Evolutionary conservation across 1,139 yeast genomes (phyloP).

Genomic region (Suhomyces ambrosiae): DNA sequence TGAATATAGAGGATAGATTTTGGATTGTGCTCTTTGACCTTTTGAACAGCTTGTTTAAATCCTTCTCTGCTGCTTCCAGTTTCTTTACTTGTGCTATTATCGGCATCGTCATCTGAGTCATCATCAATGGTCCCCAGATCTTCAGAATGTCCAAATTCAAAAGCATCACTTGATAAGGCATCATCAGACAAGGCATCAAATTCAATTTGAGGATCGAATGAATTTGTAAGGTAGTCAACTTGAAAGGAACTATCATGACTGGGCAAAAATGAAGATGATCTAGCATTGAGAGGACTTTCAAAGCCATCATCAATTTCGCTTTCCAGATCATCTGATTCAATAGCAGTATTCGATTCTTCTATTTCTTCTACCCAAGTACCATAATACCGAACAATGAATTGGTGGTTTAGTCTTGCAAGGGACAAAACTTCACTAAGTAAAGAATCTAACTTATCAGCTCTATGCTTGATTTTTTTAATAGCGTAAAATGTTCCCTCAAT

Average conservation of each 20-base stretch:
- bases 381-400: constrained; percentile 91
- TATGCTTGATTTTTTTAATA: constrained; percentile 84
- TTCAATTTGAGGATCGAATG: constrained; percentile 61
- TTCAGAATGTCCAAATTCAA: constrained; percentile 32
- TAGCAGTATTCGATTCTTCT: constrained; percentile 22
- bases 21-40: constrained; percentile 19
- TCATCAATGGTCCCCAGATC: constrained; percentile 11
- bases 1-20: constrained; percentile 76
- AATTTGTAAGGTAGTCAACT: constrained; percentile 68
- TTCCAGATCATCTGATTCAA: constrained; percentile 23
- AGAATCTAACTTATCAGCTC: constrained; percentile 74
- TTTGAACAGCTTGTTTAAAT: constrained; percentile 3
- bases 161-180: constrained; percentile 23
- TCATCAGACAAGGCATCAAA: constrained; percentile 51
- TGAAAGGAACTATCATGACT: constrained; percentile 44
- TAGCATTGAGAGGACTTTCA: constrained; percentile 21
- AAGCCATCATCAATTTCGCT: constrained; percentile 23
- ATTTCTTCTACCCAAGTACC: constrained; percentile 96
- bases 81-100: constrained; percentile 15
- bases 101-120: constrained; percentile 10
- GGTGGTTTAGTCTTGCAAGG: constrained; percentile 89
- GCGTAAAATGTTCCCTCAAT: constrained; percentile 96
- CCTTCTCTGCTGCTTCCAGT: constrained; percentile 12
- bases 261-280: constrained; percentile 35
- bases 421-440: constrained; percentile 89